These are phyloP conservation scores for Myriosclerotinia duriaeana DNA, from an alignment of 2,329 filamentous ascomycete species.

Conservation along the genomic window DNA sequence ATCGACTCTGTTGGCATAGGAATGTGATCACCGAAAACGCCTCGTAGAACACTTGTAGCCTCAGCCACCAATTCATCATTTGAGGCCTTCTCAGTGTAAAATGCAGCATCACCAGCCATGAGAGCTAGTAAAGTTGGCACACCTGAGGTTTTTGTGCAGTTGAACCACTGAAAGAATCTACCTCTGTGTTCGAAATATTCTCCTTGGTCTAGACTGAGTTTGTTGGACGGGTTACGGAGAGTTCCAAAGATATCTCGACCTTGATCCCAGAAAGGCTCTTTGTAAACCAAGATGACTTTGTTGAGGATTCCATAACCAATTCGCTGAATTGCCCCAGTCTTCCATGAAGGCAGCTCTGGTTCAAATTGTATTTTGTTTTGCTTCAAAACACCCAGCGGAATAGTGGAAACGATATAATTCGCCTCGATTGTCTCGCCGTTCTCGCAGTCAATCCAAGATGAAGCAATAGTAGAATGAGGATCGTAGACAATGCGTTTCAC, in stretches of 20 bases:
- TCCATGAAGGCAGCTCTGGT: slow-evolving; percentile 87
- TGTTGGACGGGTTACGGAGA: slow-evolving; percentile 69
- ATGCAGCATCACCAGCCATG: slow-evolving; percentile 93
- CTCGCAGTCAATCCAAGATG: slow-evolving; percentile 68
- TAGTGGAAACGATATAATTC: slow-evolving; percentile 88
- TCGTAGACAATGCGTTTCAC: slow-evolving; percentile 73
- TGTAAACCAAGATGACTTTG: slow-evolving; percentile 90
- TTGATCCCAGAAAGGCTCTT: slow-evolving; percentile 86
- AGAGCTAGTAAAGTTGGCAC: slow-evolving; percentile 84
- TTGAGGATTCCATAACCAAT: slow-evolving; percentile 93
- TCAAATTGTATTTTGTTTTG: slow-evolving; percentile 78
- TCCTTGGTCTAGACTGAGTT: slow-evolving; percentile 70
- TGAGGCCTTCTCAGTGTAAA: slow-evolving; percentile 75
- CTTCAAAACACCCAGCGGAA: slow-evolving; percentile 89
- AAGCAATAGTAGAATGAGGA: slow-evolving; percentile 46
- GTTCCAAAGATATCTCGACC: slow-evolving; percentile 92
- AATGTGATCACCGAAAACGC: slow-evolving; percentile 70
- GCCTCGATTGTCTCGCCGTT: slow-evolving; percentile 76
- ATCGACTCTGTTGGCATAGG: slow-evolving; percentile 81
- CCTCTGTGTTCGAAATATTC: slow-evolving; percentile 79
- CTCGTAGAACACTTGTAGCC: slow-evolving; percentile 73
- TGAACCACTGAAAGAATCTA: slow-evolving; percentile 98
- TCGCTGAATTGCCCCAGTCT: slow-evolving; percentile 73
- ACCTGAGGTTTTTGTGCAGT: slow-evolving; percentile 85
- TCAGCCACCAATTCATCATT: slow-evolving; percentile 77